These are phyloP conservation scores for Quercus parvula DNA, from an alignment of 306 rosid genomes.

Conservation along the genomic window DNA sequence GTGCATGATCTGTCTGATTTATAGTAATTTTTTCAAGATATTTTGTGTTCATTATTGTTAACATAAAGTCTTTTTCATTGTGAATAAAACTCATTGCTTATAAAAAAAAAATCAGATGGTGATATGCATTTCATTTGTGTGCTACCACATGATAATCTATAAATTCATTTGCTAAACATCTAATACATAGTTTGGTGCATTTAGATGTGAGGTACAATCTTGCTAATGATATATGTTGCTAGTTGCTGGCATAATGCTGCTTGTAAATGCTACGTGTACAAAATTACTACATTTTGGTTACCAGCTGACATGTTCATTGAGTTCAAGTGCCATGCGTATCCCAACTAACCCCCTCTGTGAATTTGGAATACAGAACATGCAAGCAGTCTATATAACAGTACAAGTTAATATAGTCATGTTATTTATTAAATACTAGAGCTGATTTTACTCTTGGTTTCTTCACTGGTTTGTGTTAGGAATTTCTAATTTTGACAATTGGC, in stretches of 20 bases:
- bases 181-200: not conserved
- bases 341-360: no score
- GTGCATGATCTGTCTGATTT: not conserved
- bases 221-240: not conserved
- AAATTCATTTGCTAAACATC: not conserved
- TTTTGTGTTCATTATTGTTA: no score
- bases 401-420: not conserved
- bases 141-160: not conserved
- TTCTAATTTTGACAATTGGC: not conserved
- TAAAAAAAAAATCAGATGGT: no score
- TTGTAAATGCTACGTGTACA: not conserved
- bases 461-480: not conserved
- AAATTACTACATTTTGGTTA: not conserved
- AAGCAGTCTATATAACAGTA: no score
- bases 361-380: no score
- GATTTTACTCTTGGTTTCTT: not conserved
- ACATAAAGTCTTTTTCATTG: no score
- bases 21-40: no score
- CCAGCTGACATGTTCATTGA: not conserved
- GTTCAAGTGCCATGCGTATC: not conserved
- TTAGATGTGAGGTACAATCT: not conserved
- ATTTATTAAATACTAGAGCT: not conserved
- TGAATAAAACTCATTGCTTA: no score
- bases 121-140: not conserved
- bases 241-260: not conserved